Evolutionary conservation across 306 rosid genomes (phyloP), one percentile per base, ranked within the genome.

Genomic region (Cucurbita moschata): DNA sequence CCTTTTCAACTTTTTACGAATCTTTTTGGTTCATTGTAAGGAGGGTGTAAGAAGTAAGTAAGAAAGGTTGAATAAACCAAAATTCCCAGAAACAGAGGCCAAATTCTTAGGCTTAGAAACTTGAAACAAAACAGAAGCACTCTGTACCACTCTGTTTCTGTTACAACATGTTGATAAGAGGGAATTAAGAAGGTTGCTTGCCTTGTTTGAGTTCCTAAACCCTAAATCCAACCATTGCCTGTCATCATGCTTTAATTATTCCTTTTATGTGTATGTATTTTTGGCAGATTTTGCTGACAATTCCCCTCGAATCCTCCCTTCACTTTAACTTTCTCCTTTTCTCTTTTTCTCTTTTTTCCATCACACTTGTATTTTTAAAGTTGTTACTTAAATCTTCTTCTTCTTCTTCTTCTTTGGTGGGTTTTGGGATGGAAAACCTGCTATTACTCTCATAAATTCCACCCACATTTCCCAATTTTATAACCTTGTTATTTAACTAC

Each of bases 261-360:
- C 0, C 63, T 70, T 67, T 81, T 8, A 10, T 3, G 4, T 30
- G 4, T 30, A 30, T 30, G 35, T 47, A 47, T n/a, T 9, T 81
- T 68, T 77, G 66, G 54, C 76, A 76, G 73, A 74, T 81, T 76
- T 71, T 75, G 35, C 72, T 81, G 82, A 79, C 83, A 79, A 59
- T 77, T 71, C 79, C 79, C 51, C 79, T 72, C 77, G 82, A 79
- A 61, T 61, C 67, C 76, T 61, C 67, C 76, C 77, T 55, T 10
- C 54, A 12, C 73, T 67, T 77, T 58, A 69, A 77, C 37, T 44
- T 23, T 67, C 0, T 10, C 37, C 10, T 18, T 42, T 57, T 57
- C 2, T 0, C 2, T 61, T 61, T 37, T 8, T 61, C 6, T 37
- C 18, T 60, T 35, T 63, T 37, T 60, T 5, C 14, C 51, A 9